Evolutionary conservation across 2,329 filamentous ascomycete species (phyloP).

Genomic region (Teratosphaeria destructans): DNA sequence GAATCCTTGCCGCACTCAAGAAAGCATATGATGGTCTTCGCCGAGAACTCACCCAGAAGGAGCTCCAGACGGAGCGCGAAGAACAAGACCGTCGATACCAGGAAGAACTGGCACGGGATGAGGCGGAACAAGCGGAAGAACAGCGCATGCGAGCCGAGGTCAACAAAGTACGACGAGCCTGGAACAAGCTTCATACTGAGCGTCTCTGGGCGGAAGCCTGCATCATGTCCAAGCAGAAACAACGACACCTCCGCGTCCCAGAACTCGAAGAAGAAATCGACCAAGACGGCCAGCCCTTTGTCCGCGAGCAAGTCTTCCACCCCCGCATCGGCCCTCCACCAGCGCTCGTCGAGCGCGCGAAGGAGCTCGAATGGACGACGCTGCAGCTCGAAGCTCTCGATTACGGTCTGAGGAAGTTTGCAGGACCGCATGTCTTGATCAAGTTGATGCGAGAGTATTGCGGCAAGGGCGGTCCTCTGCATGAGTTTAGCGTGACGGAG

Average conservation of each 20-base stretch:
- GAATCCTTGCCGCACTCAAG: slow-evolving; percentile 10
- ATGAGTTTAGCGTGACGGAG: slow-evolving; percentile 22
- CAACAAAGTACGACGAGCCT: slow-evolving; percentile 6
- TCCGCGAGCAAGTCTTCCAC: slow-evolving; percentile 28
- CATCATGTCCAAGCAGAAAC: slow-evolving; percentile 7
- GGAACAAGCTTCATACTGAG: slow-evolving; percentile 15
- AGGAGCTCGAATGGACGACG: slow-evolving; percentile 21
- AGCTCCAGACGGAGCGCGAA: neutral
- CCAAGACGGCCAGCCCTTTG: slow-evolving; percentile 29
- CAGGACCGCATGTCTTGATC: slow-evolving; percentile 16
- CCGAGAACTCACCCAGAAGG: neutral
- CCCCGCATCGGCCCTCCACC: slow-evolving; percentile 20
- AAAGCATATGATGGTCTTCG: slow-evolving; percentile 7
- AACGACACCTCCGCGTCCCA: slow-evolving; percentile 11
- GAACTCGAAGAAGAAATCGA: slow-evolving; percentile 20
- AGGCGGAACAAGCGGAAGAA: slow-evolving; percentile 3
- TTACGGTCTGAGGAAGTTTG: slow-evolving; percentile 13
- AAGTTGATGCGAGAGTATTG: slow-evolving; percentile 19
- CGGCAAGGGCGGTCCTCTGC: slow-evolving; percentile 7
- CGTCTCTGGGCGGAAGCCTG: slow-evolving; percentile 10
- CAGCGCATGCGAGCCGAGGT: neutral
- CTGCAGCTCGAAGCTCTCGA: slow-evolving; percentile 23
- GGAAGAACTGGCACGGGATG: neutral
- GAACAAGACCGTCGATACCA: neutral
- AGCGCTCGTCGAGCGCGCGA: slow-evolving; percentile 8